Conservation (phyloP, 257 asterid genomes). For the Gentiana macrophylla region DNA sequence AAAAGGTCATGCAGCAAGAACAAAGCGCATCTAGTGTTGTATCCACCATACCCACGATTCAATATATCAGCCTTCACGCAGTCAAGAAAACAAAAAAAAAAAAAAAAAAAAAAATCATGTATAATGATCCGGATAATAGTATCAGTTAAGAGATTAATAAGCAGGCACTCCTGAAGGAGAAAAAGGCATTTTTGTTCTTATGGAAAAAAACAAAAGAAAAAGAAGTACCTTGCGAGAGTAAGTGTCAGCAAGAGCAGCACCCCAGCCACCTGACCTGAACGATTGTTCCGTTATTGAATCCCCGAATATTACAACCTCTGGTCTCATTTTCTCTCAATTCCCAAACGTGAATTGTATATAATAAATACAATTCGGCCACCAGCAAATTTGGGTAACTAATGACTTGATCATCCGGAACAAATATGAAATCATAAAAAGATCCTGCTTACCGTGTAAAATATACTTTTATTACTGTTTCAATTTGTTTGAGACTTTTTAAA, state of each 20-base stretch:
- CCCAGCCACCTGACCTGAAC: slow-evolving; percentile 82
- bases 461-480: no score
- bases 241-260: slow-evolving; percentile 69
- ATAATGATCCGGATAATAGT: no score
- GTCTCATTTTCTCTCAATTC: slow-evolving; percentile 38
- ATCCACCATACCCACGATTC: slow-evolving; percentile 91
- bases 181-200: not conserved
- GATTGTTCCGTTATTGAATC: slow-evolving; percentile 85
- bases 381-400: no score
- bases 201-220: not conserved
- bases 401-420: no score
- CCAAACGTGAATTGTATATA: no score
- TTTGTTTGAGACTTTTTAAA: no score
- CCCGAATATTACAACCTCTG: slow-evolving; percentile 75
- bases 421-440: no score
- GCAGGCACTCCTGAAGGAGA: not conserved
- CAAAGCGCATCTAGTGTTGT: slow-evolving; percentile 89
- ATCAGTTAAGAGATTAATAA: slow-evolving; percentile 1
- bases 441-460: no score
- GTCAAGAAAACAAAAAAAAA: slow-evolving; percentile 3
- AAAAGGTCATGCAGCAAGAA: slow-evolving; percentile 79
- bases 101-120: no score
- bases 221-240: slow-evolving; percentile 62
- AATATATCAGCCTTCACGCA: slow-evolving; percentile 59
- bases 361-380: no score